Percentiles rank a stretch among this genome's conserved stretches.
Conservation (phyloP, 78 protist species). For the Cavenderia fasciculata region DNA sequence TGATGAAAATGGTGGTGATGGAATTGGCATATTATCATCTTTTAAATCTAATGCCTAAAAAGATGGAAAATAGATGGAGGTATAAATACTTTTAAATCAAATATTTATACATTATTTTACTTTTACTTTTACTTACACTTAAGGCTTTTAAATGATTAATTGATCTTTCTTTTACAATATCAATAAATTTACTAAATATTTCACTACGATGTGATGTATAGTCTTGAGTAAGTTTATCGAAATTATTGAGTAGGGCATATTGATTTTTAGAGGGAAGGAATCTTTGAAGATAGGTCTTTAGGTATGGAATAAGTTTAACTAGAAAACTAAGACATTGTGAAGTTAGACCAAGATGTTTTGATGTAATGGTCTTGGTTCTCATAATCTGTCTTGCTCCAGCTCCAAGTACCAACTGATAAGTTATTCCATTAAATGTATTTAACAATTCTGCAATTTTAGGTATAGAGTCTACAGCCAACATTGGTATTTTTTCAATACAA, state of each 20-base stretch:
- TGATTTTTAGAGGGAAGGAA: conserved; percentile 15
- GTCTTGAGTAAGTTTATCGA: conserved; percentile 54
- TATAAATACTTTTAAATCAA: too few species aligned
- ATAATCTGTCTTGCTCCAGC: conserved; percentile 79
- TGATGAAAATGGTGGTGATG: conserved; percentile 61
- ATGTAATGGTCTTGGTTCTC: conserved; percentile 66
- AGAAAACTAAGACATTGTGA: conserved; percentile 66
- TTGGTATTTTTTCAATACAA: conserved; percentile 43
- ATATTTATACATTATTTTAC: too few species aligned
- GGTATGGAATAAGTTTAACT: conserved; percentile 53
- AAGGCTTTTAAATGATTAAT: conserved; percentile 7
- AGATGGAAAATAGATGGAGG: too few species aligned
- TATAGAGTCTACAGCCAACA: conserved; percentile 21
- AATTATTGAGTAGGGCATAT: conserved; percentile 37
- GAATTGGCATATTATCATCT: conserved; percentile 64
- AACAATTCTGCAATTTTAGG: conserved; percentile 48
- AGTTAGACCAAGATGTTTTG: conserved; percentile 66
- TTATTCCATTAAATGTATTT: conserved; percentile 47
- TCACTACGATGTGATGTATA: conserved; percentile 46
- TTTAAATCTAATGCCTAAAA: conserved; percentile 18
- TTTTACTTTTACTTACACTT: not conserved
- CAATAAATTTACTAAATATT: conserved; percentile 39
- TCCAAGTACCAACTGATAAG: conserved; percentile 63
- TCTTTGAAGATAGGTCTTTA: conserved; percentile 18
- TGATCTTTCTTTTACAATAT: conserved; percentile 40